Percentiles rank a stretch among this genome's conserved stretches.
Conservation (phyloP, 1,139 yeast species). For the Yamadazyma mexicana region DNA sequence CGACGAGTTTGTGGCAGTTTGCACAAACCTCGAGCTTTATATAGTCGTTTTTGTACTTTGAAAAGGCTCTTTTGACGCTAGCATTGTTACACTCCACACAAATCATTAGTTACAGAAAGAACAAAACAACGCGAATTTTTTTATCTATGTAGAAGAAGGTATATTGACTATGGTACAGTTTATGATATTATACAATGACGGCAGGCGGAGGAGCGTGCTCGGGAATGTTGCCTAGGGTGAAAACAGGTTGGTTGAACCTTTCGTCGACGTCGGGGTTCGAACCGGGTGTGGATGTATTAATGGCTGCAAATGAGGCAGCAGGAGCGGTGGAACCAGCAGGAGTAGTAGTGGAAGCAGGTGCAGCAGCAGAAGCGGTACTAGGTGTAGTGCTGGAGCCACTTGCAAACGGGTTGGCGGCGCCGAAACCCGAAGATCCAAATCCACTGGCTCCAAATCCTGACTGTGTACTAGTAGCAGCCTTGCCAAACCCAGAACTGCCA, state of each 20-base stretch:
- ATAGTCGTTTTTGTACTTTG: conserved; percentile 73
- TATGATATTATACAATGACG: conserved; percentile 16
- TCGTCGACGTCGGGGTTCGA: conserved; percentile 23
- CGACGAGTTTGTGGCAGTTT: conserved; percentile 73
- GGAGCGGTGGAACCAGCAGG: conserved; percentile 9
- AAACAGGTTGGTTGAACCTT: conserved; percentile 52
- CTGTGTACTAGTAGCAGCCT: too few relatives aligned
- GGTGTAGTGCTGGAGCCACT: too few relatives aligned
- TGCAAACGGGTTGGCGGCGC: not conserved
- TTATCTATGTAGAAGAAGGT: not conserved
- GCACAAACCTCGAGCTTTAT: conserved; percentile 80
- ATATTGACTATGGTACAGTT: not conserved
- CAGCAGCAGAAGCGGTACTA: too few relatives aligned
- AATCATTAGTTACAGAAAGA: conserved; percentile 68
- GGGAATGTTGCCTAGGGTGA: conserved; percentile 70
- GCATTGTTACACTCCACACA: conserved; percentile 84
- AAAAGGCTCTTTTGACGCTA: conserved; percentile 60
- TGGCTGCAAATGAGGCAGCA: conserved; percentile 1
- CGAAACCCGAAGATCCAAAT: conserved; percentile 3
- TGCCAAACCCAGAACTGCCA: too few relatives aligned
- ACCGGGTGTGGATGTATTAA: not conserved
- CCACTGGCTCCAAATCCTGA: too few relatives aligned
- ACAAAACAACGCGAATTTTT: not conserved
- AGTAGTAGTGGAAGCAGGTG: too few relatives aligned
- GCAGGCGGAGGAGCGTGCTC: conserved; percentile 71